Conservation (phyloP, 345 rosid genomes). For the Raphanus raphanistrum region DNA sequence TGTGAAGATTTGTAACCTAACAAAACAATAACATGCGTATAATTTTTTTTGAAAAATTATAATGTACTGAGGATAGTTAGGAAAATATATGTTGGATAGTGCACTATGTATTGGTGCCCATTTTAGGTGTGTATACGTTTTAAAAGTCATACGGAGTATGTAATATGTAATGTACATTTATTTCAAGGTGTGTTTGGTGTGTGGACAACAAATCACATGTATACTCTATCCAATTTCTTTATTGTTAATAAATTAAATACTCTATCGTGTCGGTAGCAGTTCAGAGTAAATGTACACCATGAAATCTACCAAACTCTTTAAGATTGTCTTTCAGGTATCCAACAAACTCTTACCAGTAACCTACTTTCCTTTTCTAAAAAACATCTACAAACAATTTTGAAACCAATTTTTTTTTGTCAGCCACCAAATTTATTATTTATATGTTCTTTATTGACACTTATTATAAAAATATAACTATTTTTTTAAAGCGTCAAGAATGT, state of each 20-base stretch:
- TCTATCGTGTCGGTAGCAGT: slow-evolving; percentile 31
- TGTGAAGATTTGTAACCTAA: slow-evolving; percentile 1
- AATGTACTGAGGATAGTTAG: not conserved
- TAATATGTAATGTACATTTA: not conserved
- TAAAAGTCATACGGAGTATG: not conserved
- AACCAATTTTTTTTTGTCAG: too few species aligned
- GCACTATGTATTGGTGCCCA: not conserved
- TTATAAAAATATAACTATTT: not conserved
- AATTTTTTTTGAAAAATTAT: not conserved
- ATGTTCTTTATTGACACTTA: not conserved
- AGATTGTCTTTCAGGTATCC: slow-evolving; percentile 40
- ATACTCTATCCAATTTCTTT: slow-evolving; percentile 8
- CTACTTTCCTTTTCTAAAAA: slow-evolving; percentile 15
- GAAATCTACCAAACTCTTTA: slow-evolving; percentile 33
- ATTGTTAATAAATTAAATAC: not conserved
- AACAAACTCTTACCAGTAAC: slow-evolving; percentile 33
- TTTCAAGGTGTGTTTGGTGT: slow-evolving; percentile 22
- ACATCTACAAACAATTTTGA: not conserved
- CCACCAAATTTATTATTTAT: not conserved
- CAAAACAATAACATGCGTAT: not conserved
- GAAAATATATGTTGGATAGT: slow-evolving; percentile 3
- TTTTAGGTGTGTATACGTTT: slow-evolving; percentile 2
- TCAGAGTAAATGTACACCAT: slow-evolving; percentile 22
- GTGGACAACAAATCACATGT: slow-evolving; percentile 33
- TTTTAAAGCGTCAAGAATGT: not conserved